A percentile compares a stretch with the other conserved stretches of the same genome.
These are phyloP conservation scores for Apiospora kogelbergensis DNA, from an alignment of 2,329 filamentous ascomycete species.

Conservation along the genomic window DNA sequence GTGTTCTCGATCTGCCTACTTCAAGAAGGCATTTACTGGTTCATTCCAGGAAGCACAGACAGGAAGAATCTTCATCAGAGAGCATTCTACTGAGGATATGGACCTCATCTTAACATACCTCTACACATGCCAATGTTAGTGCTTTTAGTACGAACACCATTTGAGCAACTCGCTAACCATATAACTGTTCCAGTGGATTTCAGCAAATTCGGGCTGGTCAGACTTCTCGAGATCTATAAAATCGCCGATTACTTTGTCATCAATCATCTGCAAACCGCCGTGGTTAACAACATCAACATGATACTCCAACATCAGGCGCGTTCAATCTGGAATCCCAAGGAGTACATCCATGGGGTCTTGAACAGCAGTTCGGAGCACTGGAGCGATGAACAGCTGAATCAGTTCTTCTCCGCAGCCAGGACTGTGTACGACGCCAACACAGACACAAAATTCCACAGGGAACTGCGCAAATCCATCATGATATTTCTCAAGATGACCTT, in stretches of 20 bases:
- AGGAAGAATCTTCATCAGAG: background rate
- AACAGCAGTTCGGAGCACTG: background rate
- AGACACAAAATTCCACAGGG: no score
- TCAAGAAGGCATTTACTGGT: slow-evolving; percentile 12
- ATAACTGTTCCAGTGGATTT: background rate
- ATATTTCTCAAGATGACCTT: background rate
- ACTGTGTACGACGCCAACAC: no score
- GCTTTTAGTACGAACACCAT: background rate
- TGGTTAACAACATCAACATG: background rate
- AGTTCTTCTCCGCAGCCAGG: background rate
- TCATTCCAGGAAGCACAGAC: background rate
- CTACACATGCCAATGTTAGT: background rate
- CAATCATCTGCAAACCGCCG: background rate
- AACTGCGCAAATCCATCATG: background rate
- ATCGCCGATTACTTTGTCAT: background rate
- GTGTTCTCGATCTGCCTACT: slow-evolving; percentile 12
- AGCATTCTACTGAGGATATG: background rate
- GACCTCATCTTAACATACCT: background rate
- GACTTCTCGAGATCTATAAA: background rate
- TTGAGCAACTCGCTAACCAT: background rate
- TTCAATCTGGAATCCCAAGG: background rate
- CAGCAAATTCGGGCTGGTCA: background rate
- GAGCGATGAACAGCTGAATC: background rate
- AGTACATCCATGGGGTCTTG: no score
- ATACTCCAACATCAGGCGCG: background rate